Evolutionary conservation across 305 asterid species (phyloP).

Genomic region (Rubia balearica): DNA sequence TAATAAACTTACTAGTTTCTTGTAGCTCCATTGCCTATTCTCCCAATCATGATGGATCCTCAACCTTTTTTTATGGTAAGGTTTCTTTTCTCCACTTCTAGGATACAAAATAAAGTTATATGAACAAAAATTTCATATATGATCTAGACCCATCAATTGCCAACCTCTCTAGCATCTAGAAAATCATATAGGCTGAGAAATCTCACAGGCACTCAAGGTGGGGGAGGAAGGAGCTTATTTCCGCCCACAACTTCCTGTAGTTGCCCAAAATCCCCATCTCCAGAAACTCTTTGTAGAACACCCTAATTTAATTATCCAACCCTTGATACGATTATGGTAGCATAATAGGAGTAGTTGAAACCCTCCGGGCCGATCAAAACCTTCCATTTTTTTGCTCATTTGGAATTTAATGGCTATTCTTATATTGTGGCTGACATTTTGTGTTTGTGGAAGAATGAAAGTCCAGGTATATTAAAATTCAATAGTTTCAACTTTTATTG

Average conservation of each 20-base stretch:
- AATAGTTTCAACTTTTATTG: no score
- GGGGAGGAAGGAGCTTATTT: not conserved
- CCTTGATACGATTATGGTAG: slow-evolving; percentile 8
- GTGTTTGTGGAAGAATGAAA: not conserved
- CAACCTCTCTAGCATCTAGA: not conserved
- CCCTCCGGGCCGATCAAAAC: slow-evolving; percentile 10
- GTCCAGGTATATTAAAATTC: no score
- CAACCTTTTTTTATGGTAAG: not conserved
- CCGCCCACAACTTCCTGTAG: not conserved
- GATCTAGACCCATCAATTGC: slow-evolving; percentile 7
- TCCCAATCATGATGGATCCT: slow-evolving; percentile 1
- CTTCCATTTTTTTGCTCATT: slow-evolving; percentile 24
- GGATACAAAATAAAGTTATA: not conserved
- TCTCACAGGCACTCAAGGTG: not conserved
- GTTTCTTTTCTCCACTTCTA: not conserved
- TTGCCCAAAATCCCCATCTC: slow-evolving; percentile 20
- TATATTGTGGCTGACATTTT: no score
- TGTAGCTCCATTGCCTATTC: not conserved
- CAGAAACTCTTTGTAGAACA: not conserved
- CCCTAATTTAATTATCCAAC: not conserved
- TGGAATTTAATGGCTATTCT: slow-evolving; percentile 8
- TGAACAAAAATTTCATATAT: not conserved
- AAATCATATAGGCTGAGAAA: not conserved
- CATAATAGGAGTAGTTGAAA: slow-evolving; percentile 32
- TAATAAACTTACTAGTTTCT: no score